These are phyloP conservation scores for Cercis canadensis DNA, from an alignment of 306 rosid species.

Conservation along the genomic window DNA sequence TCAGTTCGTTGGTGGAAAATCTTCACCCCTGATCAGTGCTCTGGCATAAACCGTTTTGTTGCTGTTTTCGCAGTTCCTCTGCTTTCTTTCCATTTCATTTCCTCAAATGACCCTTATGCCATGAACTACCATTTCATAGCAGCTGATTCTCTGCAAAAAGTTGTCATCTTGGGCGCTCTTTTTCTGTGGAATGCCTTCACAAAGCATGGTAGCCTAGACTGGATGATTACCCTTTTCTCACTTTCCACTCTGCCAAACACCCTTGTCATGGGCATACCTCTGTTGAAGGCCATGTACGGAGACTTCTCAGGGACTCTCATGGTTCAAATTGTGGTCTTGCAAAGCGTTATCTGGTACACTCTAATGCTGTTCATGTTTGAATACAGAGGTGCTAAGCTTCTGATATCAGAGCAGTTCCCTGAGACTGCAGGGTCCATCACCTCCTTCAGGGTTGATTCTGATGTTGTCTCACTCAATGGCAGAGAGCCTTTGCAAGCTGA, in stretches of 20 bases:
- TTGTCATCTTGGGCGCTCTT: conserved; percentile 66
- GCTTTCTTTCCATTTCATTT: conserved; percentile 83
- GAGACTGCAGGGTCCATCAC: conserved; percentile 84
- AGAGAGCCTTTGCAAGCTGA: conserved; percentile 72
- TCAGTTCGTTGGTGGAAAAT: conserved; percentile 89
- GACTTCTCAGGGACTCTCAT: conserved; percentile 71
- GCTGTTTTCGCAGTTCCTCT: conserved; percentile 84
- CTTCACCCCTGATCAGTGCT: conserved; percentile 86
- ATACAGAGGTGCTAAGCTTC: conserved; percentile 79
- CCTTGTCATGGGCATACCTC: conserved; percentile 87
- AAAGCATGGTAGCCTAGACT: conserved; percentile 62
- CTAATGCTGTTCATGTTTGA: conserved; percentile 83
- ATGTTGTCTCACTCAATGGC: conserved; percentile 77
- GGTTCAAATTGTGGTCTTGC: conserved; percentile 88
- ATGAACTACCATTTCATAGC: conserved; percentile 86
- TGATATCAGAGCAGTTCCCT: conserved; percentile 80
- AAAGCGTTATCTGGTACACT: conserved; percentile 87
- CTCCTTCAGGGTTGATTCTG: conserved; percentile 75
- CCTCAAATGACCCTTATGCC: conserved; percentile 75
- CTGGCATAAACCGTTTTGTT: conserved; percentile 87
- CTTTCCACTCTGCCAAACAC: conserved; percentile 91
- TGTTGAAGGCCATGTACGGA: conserved; percentile 83
- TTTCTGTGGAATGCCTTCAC: conserved; percentile 75
- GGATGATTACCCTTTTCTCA: conserved; percentile 87
- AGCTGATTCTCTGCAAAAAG: conserved; percentile 81